These are phyloP conservation scores for Metroxylon sagu DNA, from an alignment of 176 grass and related monocot genomes.

Conservation along the genomic window DNA sequence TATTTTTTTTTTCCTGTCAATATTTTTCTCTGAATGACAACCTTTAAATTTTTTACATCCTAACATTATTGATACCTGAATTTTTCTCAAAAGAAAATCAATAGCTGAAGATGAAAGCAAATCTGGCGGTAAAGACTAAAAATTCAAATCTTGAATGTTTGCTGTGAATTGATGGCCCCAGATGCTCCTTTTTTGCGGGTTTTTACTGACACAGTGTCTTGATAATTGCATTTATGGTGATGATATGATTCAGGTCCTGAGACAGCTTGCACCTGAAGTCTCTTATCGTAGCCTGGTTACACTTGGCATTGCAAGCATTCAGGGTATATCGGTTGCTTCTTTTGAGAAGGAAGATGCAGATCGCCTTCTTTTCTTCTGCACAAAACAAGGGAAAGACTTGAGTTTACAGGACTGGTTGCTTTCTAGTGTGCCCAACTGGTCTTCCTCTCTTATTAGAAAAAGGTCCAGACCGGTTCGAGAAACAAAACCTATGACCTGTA, in stretches of 20 bases:
- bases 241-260: slow-evolving; percentile 43
- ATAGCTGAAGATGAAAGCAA: too few relatives aligned
- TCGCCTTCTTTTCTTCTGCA: slow-evolving; percentile 57
- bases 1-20: too few relatives aligned
- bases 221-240: not conserved
- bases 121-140: too few relatives aligned
- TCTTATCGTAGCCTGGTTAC: slow-evolving; percentile 54
- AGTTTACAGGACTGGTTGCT: slow-evolving; percentile 7
- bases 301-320: slow-evolving; percentile 59
- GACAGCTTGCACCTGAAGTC: slow-evolving; percentile 45
- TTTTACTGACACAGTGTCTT: too few relatives aligned
- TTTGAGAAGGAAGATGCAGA: slow-evolving; percentile 62
- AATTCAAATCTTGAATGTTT: too few relatives aligned
- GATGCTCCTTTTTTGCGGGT: too few relatives aligned
- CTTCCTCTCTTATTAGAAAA: slow-evolving; percentile 29
- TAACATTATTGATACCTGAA: too few relatives aligned
- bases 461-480: slow-evolving; percentile 15
- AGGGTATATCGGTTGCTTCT: slow-evolving; percentile 53
- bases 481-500: slow-evolving; percentile 14
- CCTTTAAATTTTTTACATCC: too few relatives aligned
- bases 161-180: too few relatives aligned
- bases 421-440: slow-evolving; percentile 31
- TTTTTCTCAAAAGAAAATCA: too few relatives aligned
- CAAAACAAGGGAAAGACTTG: slow-evolving; percentile 22
- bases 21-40: too few relatives aligned